Conservation (phyloP, 257 asterid genomes). For the Penstemon eatonii region DNA sequence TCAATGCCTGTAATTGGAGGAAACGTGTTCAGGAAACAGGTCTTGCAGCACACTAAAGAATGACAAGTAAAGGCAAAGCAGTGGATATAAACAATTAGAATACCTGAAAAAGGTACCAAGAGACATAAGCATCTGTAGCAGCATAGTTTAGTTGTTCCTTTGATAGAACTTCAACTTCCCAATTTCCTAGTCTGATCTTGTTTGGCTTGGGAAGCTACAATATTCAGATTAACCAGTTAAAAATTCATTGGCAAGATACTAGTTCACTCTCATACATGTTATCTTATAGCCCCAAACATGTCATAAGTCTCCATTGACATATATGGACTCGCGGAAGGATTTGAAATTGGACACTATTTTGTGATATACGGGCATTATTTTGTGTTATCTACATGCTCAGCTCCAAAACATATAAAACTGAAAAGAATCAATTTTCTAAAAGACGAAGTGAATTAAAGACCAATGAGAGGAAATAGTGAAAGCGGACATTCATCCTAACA, state of each 20-base stretch:
- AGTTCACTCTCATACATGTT: neutral
- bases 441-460: neutral
- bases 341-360: neutral
- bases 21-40: neutral
- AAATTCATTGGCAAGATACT: conserved; percentile 14
- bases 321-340: neutral
- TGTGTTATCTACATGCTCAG: neutral
- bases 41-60: neutral
- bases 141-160: conserved; percentile 70
- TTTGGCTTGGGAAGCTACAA: conserved; percentile 86
- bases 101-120: conserved; percentile 90
- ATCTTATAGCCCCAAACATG: too few species aligned
- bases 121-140: conserved; percentile 86
- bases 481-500: neutral
- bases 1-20: conserved; percentile 49
- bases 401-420: neutral
- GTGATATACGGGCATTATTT: neutral
- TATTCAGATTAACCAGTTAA: conserved; percentile 27
- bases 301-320: too few species aligned
- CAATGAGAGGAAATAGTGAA: neutral
- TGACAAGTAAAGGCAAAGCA: neutral
- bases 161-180: conserved; percentile 78
- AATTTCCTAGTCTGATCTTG: conserved; percentile 73
- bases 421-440: neutral
- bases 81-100: neutral